Evolutionary conservation across 805 yeast genomes (phyloP).

Genomic region (Myxozyma kluyveri): DNA sequence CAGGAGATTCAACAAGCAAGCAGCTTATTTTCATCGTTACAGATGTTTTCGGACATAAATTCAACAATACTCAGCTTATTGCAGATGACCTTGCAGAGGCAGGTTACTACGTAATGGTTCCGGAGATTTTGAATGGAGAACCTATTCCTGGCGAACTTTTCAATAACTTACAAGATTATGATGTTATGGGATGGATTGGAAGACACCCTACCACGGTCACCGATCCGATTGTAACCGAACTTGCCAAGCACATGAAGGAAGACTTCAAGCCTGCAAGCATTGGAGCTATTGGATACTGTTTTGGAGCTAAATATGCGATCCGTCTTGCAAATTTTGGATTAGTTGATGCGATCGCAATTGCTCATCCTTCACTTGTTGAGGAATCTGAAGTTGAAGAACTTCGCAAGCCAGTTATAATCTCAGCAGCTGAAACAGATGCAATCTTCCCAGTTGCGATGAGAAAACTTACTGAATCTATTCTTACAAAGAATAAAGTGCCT

Average conservation of each 20-base stretch:
- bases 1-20: constrained; percentile 49
- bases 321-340: constrained; percentile 45
- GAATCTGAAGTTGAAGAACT: constrained; percentile 63
- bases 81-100: constrained; percentile 51
- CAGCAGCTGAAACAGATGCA: constrained; percentile 69
- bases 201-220: constrained; percentile 52
- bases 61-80: constrained; percentile 54
- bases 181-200: constrained; percentile 50
- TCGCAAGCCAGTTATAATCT: constrained; percentile 61
- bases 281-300: constrained; percentile 75
- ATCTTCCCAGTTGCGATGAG: constrained; percentile 65
- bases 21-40: constrained; percentile 58
- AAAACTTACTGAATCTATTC: constrained; percentile 55
- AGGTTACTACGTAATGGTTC: constrained; percentile 67
- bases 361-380: constrained; percentile 77
- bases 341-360: constrained; percentile 67
- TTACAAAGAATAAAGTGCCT: constrained; percentile 51
- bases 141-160: constrained; percentile 41
- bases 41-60: constrained; percentile 65
- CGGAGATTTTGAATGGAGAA: constrained; percentile 66
- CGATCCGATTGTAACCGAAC: constrained; percentile 49
- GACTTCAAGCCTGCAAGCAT: constrained; percentile 49
- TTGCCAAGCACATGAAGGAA: constrained; percentile 45
- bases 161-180: constrained; percentile 23
- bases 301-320: constrained; percentile 71